Base-by-base conservation (phyloP, 495 filamentous ascomycete genomes). In the Amniculicola lignicola region DNA sequence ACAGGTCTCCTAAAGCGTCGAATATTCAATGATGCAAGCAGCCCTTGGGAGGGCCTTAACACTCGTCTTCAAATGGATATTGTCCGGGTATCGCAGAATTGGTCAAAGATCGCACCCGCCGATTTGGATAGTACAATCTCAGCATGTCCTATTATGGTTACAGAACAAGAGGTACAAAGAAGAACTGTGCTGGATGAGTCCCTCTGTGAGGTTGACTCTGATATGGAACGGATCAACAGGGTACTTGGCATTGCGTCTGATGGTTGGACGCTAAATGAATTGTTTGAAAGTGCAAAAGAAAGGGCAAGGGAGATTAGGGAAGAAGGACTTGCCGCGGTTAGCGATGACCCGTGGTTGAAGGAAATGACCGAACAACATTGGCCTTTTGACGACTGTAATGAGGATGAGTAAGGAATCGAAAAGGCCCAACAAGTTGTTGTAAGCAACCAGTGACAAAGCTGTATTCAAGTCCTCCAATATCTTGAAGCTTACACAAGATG, bases 331-430 rank as follows among this genome's bases (percentile, higher is more conserved):
- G 42, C 31, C 36, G 28, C 14, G 22, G 44, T 56, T 42, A 23
- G 25, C 23, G 53, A 56, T 49, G 53, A 56, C 12, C 31, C 53
- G 22, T 56, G 53, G 53, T 42, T 56, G 43, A 48, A 21, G 44
- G 42, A 49, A 16, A 56, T 56, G 53, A 48, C 31, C 10, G 44
- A 56, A 33, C 29, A 31, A 36, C 53, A 56, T 42, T 56, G 53
- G 53, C 53, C 53, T 39, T 49, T 56, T 16, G 53, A 56, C 42
- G 43, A 49, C 53, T 56, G 18, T 25, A 22, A 56, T 23, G 53
- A 56, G 44, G 53, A 56, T 49, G 53, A 49, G 44, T 48, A 21
- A 53, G 27, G 39, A 37, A 38, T 29, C 18, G 14, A 31, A 31
- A 28, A 43, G 19, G 37, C 11, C 11, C 37, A 40, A 16, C 5